Conservation (phyloP, 805 yeast species). For the Kluyveromyces wickerhamii region DNA sequence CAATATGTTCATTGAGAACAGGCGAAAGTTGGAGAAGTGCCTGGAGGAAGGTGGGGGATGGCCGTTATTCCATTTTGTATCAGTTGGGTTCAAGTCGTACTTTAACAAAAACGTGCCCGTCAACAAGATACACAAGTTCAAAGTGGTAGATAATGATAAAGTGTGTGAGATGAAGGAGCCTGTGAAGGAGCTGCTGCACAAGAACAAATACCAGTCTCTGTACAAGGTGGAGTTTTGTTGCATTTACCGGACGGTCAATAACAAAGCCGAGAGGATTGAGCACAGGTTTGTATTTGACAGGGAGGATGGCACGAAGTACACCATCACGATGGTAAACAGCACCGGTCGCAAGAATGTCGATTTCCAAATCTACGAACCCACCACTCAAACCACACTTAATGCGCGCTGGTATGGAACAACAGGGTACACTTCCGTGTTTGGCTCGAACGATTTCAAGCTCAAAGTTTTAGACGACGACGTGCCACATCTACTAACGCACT, state of each 20-base stretch:
- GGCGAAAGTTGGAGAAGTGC: constrained; percentile 22
- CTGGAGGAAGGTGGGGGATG: constrained; percentile 24
- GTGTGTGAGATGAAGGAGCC: constrained; percentile 11
- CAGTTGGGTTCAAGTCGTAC: constrained; percentile 24
- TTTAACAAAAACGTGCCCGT: constrained; percentile 25
- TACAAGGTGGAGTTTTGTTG: constrained; percentile 30
- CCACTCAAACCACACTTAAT: constrained; percentile 24
- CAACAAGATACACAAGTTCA: constrained; percentile 26
- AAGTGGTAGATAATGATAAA: constrained; percentile 9
- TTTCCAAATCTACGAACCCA: constrained; percentile 7
- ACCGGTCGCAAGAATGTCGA: constrained; percentile 29
- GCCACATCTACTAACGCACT: constrained; percentile 26
- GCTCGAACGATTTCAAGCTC: constrained; percentile 30
- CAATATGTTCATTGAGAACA: constrained; percentile 19
- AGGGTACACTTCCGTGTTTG: constrained; percentile 29
- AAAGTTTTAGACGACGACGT: constrained; percentile 28
- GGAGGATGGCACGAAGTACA: constrained; percentile 15
- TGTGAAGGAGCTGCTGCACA: constrained; percentile 2
- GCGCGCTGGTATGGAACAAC: constrained; percentile 36
- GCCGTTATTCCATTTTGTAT: constrained; percentile 30
- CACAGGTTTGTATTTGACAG: constrained; percentile 28
- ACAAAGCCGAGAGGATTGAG: constrained; percentile 17
- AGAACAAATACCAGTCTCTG: constrained; percentile 8
- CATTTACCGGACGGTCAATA: constrained; percentile 21
- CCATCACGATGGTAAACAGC: constrained; percentile 26